phyloP scores from a whole-genome alignment of 1,284 basidiomycete species.

The Heimioporus retisporus region DNA sequence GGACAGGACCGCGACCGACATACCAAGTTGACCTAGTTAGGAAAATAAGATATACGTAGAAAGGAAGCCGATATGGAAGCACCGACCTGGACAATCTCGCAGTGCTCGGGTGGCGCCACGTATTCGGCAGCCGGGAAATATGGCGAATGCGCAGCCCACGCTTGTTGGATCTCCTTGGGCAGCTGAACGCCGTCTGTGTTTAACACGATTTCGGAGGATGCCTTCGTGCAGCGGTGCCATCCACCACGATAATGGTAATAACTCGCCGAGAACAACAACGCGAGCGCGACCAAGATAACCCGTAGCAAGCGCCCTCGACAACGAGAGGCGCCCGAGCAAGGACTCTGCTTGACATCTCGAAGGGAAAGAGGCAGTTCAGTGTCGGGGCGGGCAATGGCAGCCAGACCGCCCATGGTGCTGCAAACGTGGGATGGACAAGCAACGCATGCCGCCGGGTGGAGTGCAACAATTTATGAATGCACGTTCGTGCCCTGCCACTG shows the following conservation, averaged over 20 bases:
- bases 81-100: constrained; percentile 66
- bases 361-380: constrained; percentile 18
- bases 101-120: constrained; percentile 55
- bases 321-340: background rate
- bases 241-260: constrained; percentile 25
- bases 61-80: constrained; percentile 2
- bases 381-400: constrained; percentile 4
- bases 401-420: background rate
- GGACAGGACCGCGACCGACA: constrained; percentile 25
- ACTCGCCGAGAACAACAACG: constrained; percentile 21
- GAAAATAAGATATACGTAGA: background rate
- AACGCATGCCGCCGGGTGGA: constrained; percentile 16
- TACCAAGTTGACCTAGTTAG: constrained; percentile 69
- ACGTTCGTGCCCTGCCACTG: constrained; percentile 31
- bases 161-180: constrained; percentile 39
- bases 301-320: constrained; percentile 15
- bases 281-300: constrained; percentile 26
- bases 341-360: constrained; percentile 16
- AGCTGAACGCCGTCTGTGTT: constrained; percentile 14
- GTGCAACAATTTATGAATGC: constrained; percentile 25
- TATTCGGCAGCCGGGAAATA: constrained; percentile 65
- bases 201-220: background rate
- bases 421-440: constrained; percentile 15
- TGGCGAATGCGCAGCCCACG: constrained; percentile 72
- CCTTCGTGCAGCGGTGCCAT: background rate